Percentiles rank a stretch among this genome's conserved stretches.
phyloP scores from a whole-genome alignment of 495 filamentous ascomycete species.

The Talaromyces thailandensis region DNA sequence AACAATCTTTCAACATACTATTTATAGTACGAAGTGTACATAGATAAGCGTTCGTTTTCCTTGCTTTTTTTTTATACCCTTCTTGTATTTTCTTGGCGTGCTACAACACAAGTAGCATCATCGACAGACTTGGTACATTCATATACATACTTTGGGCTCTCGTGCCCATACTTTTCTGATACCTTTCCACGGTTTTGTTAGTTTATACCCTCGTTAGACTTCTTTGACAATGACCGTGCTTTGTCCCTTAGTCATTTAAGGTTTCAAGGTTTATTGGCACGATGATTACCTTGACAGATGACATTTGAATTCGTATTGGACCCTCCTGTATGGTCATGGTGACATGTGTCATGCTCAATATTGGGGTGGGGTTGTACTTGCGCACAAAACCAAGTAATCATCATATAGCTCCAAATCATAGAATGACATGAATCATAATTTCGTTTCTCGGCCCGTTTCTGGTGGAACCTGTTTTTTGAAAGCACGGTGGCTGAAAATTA shows the following conservation, averaged over 20 bases:
- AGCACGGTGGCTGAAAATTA: background rate
- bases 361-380: background rate
- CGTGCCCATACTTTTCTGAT: background rate
- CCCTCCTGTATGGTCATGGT: background rate
- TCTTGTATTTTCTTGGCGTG: background rate
- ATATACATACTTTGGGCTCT: background rate
- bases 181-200: background rate
- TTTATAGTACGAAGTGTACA: background rate
- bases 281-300: background rate
- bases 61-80: background rate
- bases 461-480: background rate
- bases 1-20: background rate
- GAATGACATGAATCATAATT: background rate
- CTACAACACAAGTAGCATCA: background rate
- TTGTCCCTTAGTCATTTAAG: background rate
- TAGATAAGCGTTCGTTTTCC: background rate
- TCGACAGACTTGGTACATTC: background rate
- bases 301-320: background rate
- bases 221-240: background rate
- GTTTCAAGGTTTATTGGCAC: background rate
- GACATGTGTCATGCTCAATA: background rate
- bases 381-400: background rate
- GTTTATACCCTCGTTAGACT: background rate
- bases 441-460: background rate
- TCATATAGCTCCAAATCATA: too few species aligned